Evolutionary conservation across 805 yeast species (phyloP).

Genomic region (Saccharomycodes ludwigii): DNA sequence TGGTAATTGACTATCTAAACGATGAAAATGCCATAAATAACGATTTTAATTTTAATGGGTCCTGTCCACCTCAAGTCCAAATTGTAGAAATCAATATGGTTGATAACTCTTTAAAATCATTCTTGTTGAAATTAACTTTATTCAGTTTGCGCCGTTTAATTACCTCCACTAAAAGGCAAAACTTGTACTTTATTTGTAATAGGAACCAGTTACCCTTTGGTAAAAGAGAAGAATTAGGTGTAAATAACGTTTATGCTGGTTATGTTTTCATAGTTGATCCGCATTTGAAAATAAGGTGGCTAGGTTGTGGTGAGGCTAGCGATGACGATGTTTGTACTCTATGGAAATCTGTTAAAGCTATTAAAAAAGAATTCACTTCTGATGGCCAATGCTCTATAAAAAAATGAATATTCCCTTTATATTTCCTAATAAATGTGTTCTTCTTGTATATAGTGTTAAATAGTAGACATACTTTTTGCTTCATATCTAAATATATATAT

Average conservation of each 20-base stretch:
- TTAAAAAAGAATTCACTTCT: constrained; percentile 33
- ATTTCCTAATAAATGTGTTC: neutral
- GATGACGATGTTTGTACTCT: constrained; percentile 46
- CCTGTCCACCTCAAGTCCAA: constrained; percentile 50
- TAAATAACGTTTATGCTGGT: constrained; percentile 73
- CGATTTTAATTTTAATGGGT: too few species aligned
- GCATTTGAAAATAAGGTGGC: constrained; percentile 76
- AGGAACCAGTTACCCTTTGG: constrained; percentile 45
- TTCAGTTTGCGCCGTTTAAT: constrained; percentile 30
- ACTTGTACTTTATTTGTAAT: constrained; percentile 51
- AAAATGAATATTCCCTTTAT: constrained; percentile 1
- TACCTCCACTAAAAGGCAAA: constrained; percentile 39
- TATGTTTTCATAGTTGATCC: constrained; percentile 70
- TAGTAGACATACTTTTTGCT: too few species aligned
- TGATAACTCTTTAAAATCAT: constrained; percentile 58
- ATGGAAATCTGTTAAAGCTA: constrained; percentile 54
- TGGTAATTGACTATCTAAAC: constrained; percentile 7
- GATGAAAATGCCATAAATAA: constrained; percentile 3
- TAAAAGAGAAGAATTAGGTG: constrained; percentile 43
- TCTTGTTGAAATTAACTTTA: constrained; percentile 43
- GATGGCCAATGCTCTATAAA: neutral
- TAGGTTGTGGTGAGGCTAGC: constrained; percentile 70
- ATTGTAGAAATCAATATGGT: constrained; percentile 68
- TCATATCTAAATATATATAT: too few species aligned
- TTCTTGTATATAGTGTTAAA: constrained; percentile 3